These are phyloP conservation scores for Podospora fimiseda DNA, from an alignment of 495 filamentous ascomycete species.

Conservation along the genomic window DNA sequence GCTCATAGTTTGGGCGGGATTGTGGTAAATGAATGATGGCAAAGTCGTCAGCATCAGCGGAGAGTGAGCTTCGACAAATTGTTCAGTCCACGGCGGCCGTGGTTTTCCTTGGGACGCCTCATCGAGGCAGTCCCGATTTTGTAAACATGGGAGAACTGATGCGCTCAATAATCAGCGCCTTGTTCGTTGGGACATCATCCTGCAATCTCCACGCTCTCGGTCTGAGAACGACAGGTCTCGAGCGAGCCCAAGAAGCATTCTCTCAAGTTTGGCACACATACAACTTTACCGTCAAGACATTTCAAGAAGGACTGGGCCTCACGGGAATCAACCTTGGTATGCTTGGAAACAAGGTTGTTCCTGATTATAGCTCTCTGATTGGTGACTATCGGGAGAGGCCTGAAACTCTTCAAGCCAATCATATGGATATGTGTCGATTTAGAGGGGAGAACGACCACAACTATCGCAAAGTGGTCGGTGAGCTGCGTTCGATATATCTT, in stretches of 20 bases:
- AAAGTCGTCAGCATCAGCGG: neutral
- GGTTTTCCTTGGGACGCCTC: constrained; percentile 38
- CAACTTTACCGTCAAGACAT: constrained; percentile 19
- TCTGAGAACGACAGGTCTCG: constrained; percentile 10
- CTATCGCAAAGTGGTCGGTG: constrained; percentile 19
- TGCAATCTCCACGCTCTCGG: constrained; percentile 8
- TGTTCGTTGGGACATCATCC: constrained; percentile 8
- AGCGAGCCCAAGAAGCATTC: constrained; percentile 14
- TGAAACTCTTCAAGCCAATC: constrained; percentile 21
- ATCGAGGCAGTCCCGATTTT: constrained; percentile 24
- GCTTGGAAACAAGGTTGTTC: constrained; percentile 22
- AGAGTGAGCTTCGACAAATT: constrained; percentile 10
- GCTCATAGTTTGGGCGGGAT: constrained; percentile 27
- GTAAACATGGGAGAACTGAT: constrained; percentile 8
- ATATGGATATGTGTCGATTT: constrained; percentile 28
- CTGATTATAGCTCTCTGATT: constrained; percentile 23
- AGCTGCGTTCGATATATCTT: constrained; percentile 6
- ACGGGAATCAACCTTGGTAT: constrained; percentile 9
- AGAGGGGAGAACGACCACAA: constrained; percentile 16
- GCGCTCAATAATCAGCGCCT: constrained; percentile 1
- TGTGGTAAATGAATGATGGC: constrained; percentile 12
- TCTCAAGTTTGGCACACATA: constrained; percentile 12
- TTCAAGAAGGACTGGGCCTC: constrained; percentile 13
- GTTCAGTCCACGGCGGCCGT: constrained; percentile 29
- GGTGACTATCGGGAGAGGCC: constrained; percentile 19